These are phyloP conservation scores for Dissophora ornata DNA, from an alignment of 192 early-diverging fungal genomes.

Conservation along the genomic window DNA sequence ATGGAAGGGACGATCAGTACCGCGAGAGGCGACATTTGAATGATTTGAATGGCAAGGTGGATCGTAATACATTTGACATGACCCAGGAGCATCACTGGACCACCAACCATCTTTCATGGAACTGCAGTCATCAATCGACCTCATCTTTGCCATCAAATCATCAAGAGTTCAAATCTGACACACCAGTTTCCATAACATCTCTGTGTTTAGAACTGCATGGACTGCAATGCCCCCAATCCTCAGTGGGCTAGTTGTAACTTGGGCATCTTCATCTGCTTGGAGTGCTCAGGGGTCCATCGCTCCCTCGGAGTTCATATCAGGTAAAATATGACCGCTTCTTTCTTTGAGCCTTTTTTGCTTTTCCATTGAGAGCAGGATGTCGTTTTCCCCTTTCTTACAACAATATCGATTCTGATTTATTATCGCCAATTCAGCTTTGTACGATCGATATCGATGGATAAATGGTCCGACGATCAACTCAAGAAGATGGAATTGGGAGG, in stretches of 20 bases:
- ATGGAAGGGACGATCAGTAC: too few species aligned
- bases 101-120: too few species aligned
- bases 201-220: conserved; percentile 77
- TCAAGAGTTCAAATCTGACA: too few species aligned
- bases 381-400: too few species aligned
- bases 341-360: not conserved
- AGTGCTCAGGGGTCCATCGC: conserved; percentile 93
- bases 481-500: conserved; percentile 95
- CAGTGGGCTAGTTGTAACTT: conserved; percentile 94
- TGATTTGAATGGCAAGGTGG: too few species aligned
- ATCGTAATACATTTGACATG: too few species aligned
- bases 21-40: too few species aligned
- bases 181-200: conserved; percentile 2
- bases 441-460: conserved; percentile 98
- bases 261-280: conserved; percentile 96
- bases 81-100: too few species aligned
- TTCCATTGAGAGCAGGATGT: not conserved
- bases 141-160: not conserved
- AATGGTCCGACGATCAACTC: conserved; percentile 94
- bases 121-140: too few species aligned
- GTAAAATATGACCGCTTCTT: conserved; percentile 31
- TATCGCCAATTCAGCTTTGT: conserved; percentile 95
- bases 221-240: conserved; percentile 87
- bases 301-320: conserved; percentile 82
- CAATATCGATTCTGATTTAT: too few species aligned